Base-by-base conservation (phyloP, 768 basidiomycete genomes). In the Lentinula boryana region DNA sequence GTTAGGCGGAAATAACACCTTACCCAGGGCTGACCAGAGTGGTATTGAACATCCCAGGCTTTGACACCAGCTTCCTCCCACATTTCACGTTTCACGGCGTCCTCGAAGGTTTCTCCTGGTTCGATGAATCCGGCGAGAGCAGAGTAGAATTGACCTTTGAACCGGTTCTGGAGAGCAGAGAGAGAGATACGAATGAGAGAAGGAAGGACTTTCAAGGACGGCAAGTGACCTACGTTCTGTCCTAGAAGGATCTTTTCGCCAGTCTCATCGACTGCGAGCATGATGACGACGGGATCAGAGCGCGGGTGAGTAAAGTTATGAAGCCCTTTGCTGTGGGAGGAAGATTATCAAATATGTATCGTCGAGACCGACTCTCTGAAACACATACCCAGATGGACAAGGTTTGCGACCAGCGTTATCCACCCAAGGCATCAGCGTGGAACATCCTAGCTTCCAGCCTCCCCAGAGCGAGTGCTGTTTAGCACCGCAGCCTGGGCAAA, bases 1-100 rank as follows among this genome's bases (percentile, higher is more conserved):
- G 41, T 23, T 15, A 12, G 46, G 58, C 36, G 48, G 58, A 59
- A 35, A 41, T 21, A 48, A 9, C 21, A 35, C 63, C 81, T 63
- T 65, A 89, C 92, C 92, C 92, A 95, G 58, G 93, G 93, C 66
- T 93, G 91, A 36, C 79, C 84, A 60, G 89, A 91, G 71, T 95
- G 92, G 69, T 96, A 98, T 64, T 79, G 80, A 27, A 95, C 82
- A 64, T 93, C 81, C 77, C 87, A 88, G 23, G 93, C 91, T 51
- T 80, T 83, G n/a, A 98, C 82, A 4, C 96, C 96, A 2, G 93
- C 91, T 72, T 98, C 96, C 71, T 99, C 96, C 87, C 93, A 93
- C 71, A 96, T 88, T 72, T 98, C 96, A 41, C 96, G 82, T 56
- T 83, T 78, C 33, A 98, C 95, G 2, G 95, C 89, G 66, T 98